Percentiles rank a stretch among this genome's conserved stretches.
These are phyloP conservation scores for Camelina hispida DNA, from an alignment of 345 rosid species.

Conservation along the genomic window DNA sequence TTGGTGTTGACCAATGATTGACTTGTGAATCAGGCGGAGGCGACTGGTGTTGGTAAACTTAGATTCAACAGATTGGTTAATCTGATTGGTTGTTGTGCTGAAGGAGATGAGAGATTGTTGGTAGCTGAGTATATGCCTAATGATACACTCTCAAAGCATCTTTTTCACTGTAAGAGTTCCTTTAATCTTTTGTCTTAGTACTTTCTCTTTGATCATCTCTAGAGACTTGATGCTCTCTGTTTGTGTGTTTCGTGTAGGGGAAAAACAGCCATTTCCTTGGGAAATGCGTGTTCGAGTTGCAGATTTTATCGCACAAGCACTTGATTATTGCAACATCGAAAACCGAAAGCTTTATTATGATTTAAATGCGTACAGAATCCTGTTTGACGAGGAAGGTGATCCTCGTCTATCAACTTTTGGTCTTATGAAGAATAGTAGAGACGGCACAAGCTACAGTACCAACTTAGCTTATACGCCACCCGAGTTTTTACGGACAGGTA, in stretches of 20 bases:
- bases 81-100: not conserved
- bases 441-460: not conserved
- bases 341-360: not conserved
- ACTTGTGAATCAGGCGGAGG: not conserved
- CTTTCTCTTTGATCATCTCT: not conserved
- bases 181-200: not conserved
- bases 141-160: slow-evolving; percentile 1
- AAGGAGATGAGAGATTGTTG: not conserved
- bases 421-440: not conserved
- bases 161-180: not conserved
- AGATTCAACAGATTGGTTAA: not conserved
- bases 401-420: not conserved
- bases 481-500: not conserved
- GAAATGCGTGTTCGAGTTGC: not conserved
- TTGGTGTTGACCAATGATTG: not conserved
- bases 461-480: not conserved
- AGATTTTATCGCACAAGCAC: not conserved
- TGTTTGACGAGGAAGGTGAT: not conserved
- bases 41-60: not conserved
- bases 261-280: not conserved
- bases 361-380: not conserved
- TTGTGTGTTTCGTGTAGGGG: not conserved
- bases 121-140: not conserved
- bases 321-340: not conserved
- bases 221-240: not conserved